These are phyloP conservation scores for Calonectria leucothoes DNA, from an alignment of 2,329 filamentous ascomycete species.

Conservation along the genomic window DNA sequence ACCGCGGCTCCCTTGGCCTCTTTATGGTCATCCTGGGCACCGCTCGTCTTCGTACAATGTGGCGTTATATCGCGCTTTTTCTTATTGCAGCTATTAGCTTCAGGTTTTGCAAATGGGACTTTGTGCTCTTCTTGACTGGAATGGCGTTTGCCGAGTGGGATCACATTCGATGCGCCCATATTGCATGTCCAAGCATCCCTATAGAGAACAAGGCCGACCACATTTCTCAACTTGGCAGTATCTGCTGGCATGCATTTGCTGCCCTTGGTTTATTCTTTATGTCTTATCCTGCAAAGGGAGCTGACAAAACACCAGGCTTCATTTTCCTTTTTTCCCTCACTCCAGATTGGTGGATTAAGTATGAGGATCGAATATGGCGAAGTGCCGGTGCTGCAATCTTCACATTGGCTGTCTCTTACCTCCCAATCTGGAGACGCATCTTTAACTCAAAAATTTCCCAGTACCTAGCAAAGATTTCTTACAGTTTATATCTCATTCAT, in stretches of 20 bases:
- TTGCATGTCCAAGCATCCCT: conserved; percentile 42
- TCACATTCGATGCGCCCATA: conserved; percentile 59
- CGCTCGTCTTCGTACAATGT: conserved; percentile 54
- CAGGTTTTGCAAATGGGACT: conserved; percentile 63
- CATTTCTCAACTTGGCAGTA: neutral
- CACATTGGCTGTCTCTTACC: conserved; percentile 61
- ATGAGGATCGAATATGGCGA: conserved; percentile 68
- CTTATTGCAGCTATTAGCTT: conserved; percentile 58
- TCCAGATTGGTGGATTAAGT: conserved; percentile 60
- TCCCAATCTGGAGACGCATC: conserved; percentile 59
- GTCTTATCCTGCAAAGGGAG: conserved; percentile 50
- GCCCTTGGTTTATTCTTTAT: conserved; percentile 64
- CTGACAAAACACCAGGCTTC: conserved; percentile 65
- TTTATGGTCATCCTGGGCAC: conserved; percentile 65
- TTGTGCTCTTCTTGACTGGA: conserved; percentile 65
- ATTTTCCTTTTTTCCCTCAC: conserved; percentile 59
- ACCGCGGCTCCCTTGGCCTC: conserved; percentile 66
- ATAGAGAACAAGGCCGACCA: neutral
- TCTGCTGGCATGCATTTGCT: conserved; percentile 52
- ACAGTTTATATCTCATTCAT: conserved; percentile 71
- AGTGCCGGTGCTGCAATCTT: conserved; percentile 64
- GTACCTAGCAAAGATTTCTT: conserved; percentile 71
- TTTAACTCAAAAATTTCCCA: conserved; percentile 64
- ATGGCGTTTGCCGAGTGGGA: conserved; percentile 67
- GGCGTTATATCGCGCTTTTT: conserved; percentile 57